Evolutionary conservation across 2,329 filamentous ascomycete genomes (phyloP).

Genomic region (Alternaria triticimaculans): DNA sequence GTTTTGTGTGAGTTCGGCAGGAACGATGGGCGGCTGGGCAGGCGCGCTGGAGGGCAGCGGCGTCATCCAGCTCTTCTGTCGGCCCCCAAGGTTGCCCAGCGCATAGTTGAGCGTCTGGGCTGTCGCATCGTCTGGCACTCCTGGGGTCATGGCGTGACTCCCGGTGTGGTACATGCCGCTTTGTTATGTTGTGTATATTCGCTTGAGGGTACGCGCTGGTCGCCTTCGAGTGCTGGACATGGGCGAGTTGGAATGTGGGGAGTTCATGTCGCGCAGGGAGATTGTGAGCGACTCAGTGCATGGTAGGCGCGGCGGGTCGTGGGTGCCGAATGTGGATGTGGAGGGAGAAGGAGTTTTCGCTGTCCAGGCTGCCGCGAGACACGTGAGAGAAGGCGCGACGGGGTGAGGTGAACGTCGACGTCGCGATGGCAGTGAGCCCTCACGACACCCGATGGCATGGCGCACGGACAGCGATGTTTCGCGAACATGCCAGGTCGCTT

Average conservation of each 20-base stretch:
- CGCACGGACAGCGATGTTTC: conserved; percentile 4
- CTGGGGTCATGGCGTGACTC: conserved; percentile 16
- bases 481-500: not conserved
- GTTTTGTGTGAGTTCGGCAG: not conserved
- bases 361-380: not conserved
- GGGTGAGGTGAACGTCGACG: not conserved
- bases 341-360: not conserved
- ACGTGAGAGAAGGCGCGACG: not conserved
- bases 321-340: not conserved
- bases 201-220: not conserved
- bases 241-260: conserved; percentile 18
- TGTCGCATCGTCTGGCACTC: conserved; percentile 15
- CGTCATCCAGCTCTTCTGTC: conserved; percentile 43
- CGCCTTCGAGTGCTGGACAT: conserved; percentile 14
- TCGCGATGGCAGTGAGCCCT: not conserved
- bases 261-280: conserved; percentile 22
- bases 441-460: not conserved
- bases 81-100: conserved; percentile 40
- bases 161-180: not conserved
- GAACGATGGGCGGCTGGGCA: not conserved
- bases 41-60: not conserved
- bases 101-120: conserved; percentile 35
- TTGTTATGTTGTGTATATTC: not conserved
- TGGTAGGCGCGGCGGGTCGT: not conserved
- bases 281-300: not conserved